phyloP scores from a whole-genome alignment of 2,329 filamentous ascomycete species.

The Cephalotrichum gorgonifer region DNA sequence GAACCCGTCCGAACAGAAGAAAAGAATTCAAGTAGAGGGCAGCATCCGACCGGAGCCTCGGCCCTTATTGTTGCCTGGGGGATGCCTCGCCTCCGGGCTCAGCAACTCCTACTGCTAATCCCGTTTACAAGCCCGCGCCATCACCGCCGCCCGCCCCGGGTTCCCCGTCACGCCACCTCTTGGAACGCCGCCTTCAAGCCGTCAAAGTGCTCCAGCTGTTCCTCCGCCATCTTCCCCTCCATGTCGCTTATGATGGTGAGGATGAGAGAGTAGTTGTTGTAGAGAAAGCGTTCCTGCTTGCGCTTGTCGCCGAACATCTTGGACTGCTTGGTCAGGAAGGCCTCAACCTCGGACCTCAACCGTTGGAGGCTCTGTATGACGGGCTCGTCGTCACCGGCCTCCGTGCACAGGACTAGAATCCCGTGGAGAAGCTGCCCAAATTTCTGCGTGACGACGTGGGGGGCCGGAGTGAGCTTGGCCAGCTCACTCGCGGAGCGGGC shows the following conservation, averaged over 20 bases:
- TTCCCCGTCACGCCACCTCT: constrained; percentile 22
- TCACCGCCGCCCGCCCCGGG: neutral
- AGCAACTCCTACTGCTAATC: neutral
- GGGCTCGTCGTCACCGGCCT: constrained; percentile 89
- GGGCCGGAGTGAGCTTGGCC: constrained; percentile 62
- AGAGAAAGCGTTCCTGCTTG: constrained; percentile 79
- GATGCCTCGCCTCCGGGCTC: too few species aligned
- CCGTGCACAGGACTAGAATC: constrained; percentile 71
- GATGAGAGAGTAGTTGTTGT: constrained; percentile 94
- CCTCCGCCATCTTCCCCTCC: constrained; percentile 59
- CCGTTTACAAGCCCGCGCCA: neutral
- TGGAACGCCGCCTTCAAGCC: constrained; percentile 49
- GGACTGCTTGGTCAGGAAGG: constrained; percentile 68
- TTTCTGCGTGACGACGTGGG: constrained; percentile 86
- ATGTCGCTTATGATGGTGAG: constrained; percentile 80
- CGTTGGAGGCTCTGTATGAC: constrained; percentile 71
- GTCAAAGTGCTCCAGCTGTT: constrained; percentile 69
- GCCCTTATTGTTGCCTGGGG: too few species aligned
- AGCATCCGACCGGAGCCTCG: neutral
- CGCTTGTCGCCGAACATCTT: constrained; percentile 66
- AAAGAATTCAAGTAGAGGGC: too few species aligned
- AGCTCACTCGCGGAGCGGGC: constrained; percentile 25
- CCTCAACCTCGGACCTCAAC: constrained; percentile 71
- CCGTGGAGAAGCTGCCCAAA: constrained; percentile 89
- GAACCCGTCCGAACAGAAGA: too few species aligned